Evolutionary conservation across 441 rosid genomes (phyloP), one percentile per base, ranked within the genome.

Genomic region (Gossypium lobatum): DNA sequence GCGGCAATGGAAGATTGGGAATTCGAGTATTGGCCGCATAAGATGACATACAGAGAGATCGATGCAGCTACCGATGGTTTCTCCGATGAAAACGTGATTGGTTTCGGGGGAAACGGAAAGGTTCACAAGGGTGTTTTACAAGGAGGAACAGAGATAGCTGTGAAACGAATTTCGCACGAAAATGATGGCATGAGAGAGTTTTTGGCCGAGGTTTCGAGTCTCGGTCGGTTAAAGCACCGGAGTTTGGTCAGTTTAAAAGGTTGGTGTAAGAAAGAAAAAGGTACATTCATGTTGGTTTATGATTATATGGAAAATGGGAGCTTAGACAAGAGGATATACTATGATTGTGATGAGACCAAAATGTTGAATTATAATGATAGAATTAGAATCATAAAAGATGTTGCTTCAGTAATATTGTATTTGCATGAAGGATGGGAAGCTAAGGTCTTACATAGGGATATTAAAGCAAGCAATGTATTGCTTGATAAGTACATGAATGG

Each of bases 221-320:
- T 88, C 2, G 97, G 97, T 13, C 77, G 97, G 75, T 68, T 85
- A 72, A 91, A 86, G 60, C 97, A 93, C 61, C 70, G 90, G 73
- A 91, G 80, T 60, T 61, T 91, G 46, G 96, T 88, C 46, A 84
- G 88, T 1, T 77, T 91, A 73, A 80, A 92, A 79, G 96, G 98
- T 25, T 91, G 98, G 97, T 87, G 92, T 39, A 91, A 91, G 83
- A 82, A 76, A 75, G 94, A 88, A 39, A 78, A 74, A 71, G 98
- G 93, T 16, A 80, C 57, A 31, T 88, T 93, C 79, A 84, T 93
- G 87, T 75, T 88, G 77, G 70, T 91, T 0, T 93, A 90, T 78
- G 96, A 87, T 82, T 93, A 90, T 75, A 88, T 90, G 95, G 93
- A 88, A 75, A 91, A 88, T 72, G 92, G 96, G 37, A 91, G 94